These are phyloP conservation scores for Floccularia luteovirens DNA, from an alignment of 768 basidiomycete genomes.

Conservation along the genomic window DNA sequence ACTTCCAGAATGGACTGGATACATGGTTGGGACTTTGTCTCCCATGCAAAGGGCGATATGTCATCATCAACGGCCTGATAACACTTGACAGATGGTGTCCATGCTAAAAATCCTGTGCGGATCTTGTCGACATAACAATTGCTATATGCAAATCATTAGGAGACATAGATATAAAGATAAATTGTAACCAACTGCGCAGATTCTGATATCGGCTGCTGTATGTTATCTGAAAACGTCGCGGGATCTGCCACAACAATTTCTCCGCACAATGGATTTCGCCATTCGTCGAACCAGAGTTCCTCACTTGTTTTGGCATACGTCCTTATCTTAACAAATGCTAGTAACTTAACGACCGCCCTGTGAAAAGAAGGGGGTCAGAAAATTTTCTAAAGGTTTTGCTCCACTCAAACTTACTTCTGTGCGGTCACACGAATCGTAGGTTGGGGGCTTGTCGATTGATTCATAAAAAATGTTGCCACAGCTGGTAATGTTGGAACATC, in stretches of 20 bases:
- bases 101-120: slow-evolving; percentile 71
- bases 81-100: slow-evolving; percentile 57
- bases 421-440: slow-evolving; percentile 56
- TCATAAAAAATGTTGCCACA: slow-evolving; percentile 55
- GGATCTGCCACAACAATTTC: slow-evolving; percentile 40
- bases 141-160: too few relatives aligned
- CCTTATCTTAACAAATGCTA: slow-evolving; percentile 67
- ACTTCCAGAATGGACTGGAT: slow-evolving; percentile 44
- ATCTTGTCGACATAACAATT: slow-evolving; percentile 66
- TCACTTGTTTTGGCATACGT: slow-evolving; percentile 56
- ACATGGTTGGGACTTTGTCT: slow-evolving; percentile 37
- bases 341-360: slow-evolving; percentile 62
- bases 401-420: slow-evolving; percentile 41
- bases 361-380: slow-evolving; percentile 3
- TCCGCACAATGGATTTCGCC: slow-evolving; percentile 53
- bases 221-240: slow-evolving; percentile 36
- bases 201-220: slow-evolving; percentile 29
- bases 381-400: not conserved
- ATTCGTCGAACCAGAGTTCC: slow-evolving; percentile 69
- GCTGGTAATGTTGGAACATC: slow-evolving; percentile 47
- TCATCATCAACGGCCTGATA: slow-evolving; percentile 36
- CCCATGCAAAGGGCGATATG: slow-evolving; percentile 41
- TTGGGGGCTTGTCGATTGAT: slow-evolving; percentile 64
- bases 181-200: slow-evolving; percentile 4
- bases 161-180: too few relatives aligned